Evolutionary conservation across 1,284 basidiomycete species (phyloP), one percentile per base, ranked within the genome.

Genomic region (Naganishia sp.): DNA sequence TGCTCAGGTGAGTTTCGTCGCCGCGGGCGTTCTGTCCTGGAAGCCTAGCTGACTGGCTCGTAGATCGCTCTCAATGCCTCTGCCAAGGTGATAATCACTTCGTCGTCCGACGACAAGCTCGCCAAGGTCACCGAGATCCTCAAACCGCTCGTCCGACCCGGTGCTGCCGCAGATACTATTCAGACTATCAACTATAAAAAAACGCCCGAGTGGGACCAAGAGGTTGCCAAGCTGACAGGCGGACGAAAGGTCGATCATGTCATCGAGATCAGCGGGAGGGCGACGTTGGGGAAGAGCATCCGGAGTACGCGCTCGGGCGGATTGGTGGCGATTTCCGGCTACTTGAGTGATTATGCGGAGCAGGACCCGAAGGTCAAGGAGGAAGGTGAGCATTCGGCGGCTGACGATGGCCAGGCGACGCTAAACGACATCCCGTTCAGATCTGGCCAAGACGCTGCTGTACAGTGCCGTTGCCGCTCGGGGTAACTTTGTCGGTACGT

Each of bases 11-110:
- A 10, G 55, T 53, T 21, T 28, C 3, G 23, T 21, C 11, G 6
- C 15, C 49, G 1, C 3, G 25, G 7, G 25, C 5, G 5, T 28
- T 28, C 28, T 28, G 28, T 28, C 28, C 28, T 28, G 5, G 28
- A 28, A 28, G 28, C 28, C 1, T 1, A 28, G 28, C 28, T 28
- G 28, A 28, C 5, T 16, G 36, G n/a, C n/a, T 21, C 18, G 23
- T 50, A 75, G 72, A 69, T 81, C 52, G 80, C 78, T 2, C 69
- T 77, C 45, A 70, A 73, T 11, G 70, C 75, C 9, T 77, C 78
- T 6, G 78, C 78, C 15, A 72, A 75, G 49, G 78, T 77, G 42
- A 78, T 81, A 71, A 72, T 79, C 68, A 81, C 80, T 11, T 80
- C 78, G 1, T 79, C 78, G 2, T 77, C 75, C 16, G 74, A 78